Evolutionary conservation across 108 stramenopile species (phyloP), one percentile per base, ranked within the genome.

Genomic region (Ochromonas danica): DNA sequence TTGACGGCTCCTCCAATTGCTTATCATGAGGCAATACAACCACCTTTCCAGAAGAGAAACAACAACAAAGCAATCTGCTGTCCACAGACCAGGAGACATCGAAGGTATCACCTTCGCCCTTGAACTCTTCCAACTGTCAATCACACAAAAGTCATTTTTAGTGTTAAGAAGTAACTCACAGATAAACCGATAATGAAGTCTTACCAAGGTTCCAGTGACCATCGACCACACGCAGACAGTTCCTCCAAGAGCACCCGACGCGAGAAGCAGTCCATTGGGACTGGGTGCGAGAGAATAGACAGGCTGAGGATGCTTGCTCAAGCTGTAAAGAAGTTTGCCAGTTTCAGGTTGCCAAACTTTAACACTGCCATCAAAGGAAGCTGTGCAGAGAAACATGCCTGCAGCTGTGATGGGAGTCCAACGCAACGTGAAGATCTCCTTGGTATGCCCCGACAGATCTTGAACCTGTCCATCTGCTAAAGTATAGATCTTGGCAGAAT

Each of bases 331-430:
- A 51, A 51, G 45, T 51, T 51, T 22, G 6, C 45, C 45, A 14
- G 45, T 51, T 6, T 14, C 6, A 51, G 14, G 14, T 6, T 51
- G 6, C 45, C 45, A 51, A 40, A 97, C 87, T 63, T 94, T 87
- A 2, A 96, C 96, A 38, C 93, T 92, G 35, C 92, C 93, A 81
- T 97, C 96, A 79, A 97, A 95, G 10, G 94, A 95, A 33, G 96
- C 96, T 41, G 94, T 94, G 0, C 94, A 94, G 1, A 97, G 87
- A 82, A 94, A 81, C 36, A 90, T 82, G n/a, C 93, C 93, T 2
- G 90, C 91, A 33, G 93, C 93, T n/a, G 93, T 94, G n/a, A n/a
- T n/a, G 10, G 96, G 94, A 80, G 92, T 89, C 96, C 96, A 97
- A 83, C 94, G 93, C 57, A 95, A 90, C 42, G 95, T 95, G 88